phyloP scores from a whole-genome alignment of 169 alveolate species.

The Plasmodium sp. region DNA sequence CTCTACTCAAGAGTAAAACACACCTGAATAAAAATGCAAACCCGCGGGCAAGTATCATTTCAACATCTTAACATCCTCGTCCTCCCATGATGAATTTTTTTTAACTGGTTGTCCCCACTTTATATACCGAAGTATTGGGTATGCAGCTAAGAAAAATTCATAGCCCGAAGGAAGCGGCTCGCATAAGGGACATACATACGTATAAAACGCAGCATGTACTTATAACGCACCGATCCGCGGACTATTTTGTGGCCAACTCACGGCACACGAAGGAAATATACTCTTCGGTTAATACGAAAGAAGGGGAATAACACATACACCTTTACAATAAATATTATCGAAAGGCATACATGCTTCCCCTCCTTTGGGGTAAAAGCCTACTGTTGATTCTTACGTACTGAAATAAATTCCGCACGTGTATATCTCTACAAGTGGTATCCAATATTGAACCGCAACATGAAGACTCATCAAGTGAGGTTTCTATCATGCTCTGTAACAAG shows the following conservation, averaged over 20 bases:
- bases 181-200: not conserved
- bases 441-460: not conserved
- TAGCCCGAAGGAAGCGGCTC: not conserved
- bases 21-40: not conserved
- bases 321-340: not conserved
- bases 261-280: not conserved
- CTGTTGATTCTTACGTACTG: not conserved
- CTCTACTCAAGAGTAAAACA: not conserved
- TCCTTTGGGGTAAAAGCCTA: not conserved
- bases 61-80: not conserved
- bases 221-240: not conserved
- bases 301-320: not conserved
- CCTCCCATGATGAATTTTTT: not conserved
- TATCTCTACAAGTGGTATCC: slow-evolving; percentile 9
- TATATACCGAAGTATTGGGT: not conserved
- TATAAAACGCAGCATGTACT: not conserved
- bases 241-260: not conserved
- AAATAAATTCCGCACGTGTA: not conserved
- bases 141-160: not conserved
- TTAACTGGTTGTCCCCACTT: not conserved
- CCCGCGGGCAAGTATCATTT: not conserved
- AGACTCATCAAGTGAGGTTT: not conserved
- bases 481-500: slow-evolving; percentile 4
- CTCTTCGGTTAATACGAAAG: not conserved
- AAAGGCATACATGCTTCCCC: not conserved